Evolutionary conservation across 108 stramenopile genomes (phyloP), one percentile per base, ranked within the genome.

Genomic region (Pseudonitzschia multiseries): DNA sequence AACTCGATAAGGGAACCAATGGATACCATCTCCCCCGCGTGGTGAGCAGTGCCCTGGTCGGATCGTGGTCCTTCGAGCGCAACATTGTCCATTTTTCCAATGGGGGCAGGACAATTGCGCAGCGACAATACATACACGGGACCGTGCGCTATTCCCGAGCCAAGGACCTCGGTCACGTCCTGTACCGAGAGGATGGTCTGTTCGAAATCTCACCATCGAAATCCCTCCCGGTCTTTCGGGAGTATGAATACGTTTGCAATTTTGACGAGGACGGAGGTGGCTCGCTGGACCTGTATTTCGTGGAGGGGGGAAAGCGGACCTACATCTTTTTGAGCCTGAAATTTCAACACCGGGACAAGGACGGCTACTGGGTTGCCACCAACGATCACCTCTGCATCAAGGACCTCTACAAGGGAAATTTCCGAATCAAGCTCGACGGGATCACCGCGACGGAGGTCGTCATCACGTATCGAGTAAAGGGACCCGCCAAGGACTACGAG

Each of bases 371-470:
- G 70, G 73, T 75, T 41, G 88, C 88, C 26, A 87, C 82, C 18
- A 85, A 84, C 22, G 86, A 89, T 79, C 88, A 89, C 66, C 61
- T 89, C n/a, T 89, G 88, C 52, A 79, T 89, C 64, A 89, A 89
- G 61, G 88, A 89, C 74, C 74, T 89, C 27, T 89, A 89, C 61
- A 76, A 78, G 15, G 88, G 78, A 20, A 76, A 76, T 17, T 89
- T 89, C 70, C 71, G 73, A 33, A 80, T 89, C 27, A 76, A 78
- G 42, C 66, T 89, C 40, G 70, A 87, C 66, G 88, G 88, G 4
- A 50, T 89, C 64, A 72, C 78, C 5, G 88, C 86, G 12, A 83
- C 77, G 28, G 79, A 87, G 65, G 72, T 89, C 15, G 36, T 82
- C 33, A 89, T 87, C 32, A 87, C 83, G 40, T 89, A 89, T 64